Base-by-base conservation (phyloP, 331 rosid genomes). In the Quercus tomentella region DNA sequence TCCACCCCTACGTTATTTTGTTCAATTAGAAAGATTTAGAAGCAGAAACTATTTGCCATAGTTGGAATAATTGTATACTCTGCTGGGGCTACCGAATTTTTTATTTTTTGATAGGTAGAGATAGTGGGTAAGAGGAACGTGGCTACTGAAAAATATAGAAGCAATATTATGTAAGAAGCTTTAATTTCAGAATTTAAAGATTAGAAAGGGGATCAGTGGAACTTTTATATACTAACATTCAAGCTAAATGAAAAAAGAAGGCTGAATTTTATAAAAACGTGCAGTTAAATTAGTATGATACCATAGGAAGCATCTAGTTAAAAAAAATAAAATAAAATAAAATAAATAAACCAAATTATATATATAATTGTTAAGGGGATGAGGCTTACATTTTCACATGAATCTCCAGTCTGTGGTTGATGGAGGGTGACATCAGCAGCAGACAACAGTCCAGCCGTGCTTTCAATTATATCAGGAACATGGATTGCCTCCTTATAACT, bases 381-480 rank as follows among this genome's bases (percentile, higher is more conserved):
- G 78, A 66, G 65, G 83, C 98, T 89, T 85, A 94, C 98, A 85
- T 84, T 81, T 81, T 93, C 97, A 72, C 80, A 84, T 14, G 93
- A 89, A 80, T 90, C 94, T 21, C 91, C 88, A 52, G 76, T 87
- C 55, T 89, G 90, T 66, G 96, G 88, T 9, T 78, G 89, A 76
- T 87, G 93, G 56, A 89, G 61, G 72, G 92, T 86, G 77, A 83
- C 93, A 73, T 90, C 92, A 65, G 92, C 84, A 79, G 91, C 89
- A 80, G 97, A 79, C 87, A 88, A 78, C 60, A 87, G 79, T 75
- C 92, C 97, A 26, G 88, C 93, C 8, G 92, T 90, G 92, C 96
- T 93, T 87, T 93, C 97, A 70, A 89, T 89, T 77, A 92, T 90
- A 82, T 95, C 99, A 51, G 97, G 94, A 84, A 90, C 82, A 80